phyloP scores from a whole-genome alignment of 805 yeast genomes.

The Yarrowia sp. region DNA sequence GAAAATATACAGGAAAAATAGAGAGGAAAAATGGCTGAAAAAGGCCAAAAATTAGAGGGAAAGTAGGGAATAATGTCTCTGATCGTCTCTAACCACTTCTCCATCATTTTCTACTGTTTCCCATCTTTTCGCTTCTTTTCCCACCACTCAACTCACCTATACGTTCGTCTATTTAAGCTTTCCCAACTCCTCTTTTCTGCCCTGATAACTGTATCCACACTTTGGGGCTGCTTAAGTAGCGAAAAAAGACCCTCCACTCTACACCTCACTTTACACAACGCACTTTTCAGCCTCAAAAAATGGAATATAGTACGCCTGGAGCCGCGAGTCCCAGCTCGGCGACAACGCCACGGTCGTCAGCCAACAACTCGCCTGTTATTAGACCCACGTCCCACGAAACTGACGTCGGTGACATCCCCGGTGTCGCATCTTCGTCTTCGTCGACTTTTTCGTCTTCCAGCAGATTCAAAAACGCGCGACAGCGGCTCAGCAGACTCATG shows the following conservation, averaged over 20 bases:
- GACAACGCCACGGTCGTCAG: background rate
- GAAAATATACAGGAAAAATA: no score
- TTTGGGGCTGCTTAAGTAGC: background rate
- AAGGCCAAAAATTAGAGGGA: no score
- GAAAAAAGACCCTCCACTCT: background rate
- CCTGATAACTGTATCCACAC: slow-evolving; percentile 4
- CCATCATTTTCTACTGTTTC: no score
- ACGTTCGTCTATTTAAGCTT: background rate
- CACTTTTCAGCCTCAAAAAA: no score
- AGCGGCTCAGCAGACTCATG: slow-evolving; percentile 11
- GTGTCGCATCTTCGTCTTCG: background rate
- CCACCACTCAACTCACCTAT: no score
- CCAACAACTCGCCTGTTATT: slow-evolving; percentile 1
- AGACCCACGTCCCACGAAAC: slow-evolving; percentile 1
- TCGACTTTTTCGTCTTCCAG: slow-evolving; percentile 7
- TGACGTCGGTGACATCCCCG: background rate
- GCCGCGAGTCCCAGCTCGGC: background rate
- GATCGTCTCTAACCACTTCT: no score
- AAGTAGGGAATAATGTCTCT: no score
- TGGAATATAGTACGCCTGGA: slow-evolving; percentile 18
- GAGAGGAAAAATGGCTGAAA: no score
- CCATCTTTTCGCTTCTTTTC: no score
- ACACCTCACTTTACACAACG: background rate
- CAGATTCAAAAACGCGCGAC: slow-evolving; percentile 12
- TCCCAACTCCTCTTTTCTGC: slow-evolving; percentile 16